A percentile compares a stretch with the other conserved stretches of the same genome.
Evolutionary conservation across 2,329 filamentous ascomycete species (phyloP).

Genomic region (Paecilomyces niveus): DNA sequence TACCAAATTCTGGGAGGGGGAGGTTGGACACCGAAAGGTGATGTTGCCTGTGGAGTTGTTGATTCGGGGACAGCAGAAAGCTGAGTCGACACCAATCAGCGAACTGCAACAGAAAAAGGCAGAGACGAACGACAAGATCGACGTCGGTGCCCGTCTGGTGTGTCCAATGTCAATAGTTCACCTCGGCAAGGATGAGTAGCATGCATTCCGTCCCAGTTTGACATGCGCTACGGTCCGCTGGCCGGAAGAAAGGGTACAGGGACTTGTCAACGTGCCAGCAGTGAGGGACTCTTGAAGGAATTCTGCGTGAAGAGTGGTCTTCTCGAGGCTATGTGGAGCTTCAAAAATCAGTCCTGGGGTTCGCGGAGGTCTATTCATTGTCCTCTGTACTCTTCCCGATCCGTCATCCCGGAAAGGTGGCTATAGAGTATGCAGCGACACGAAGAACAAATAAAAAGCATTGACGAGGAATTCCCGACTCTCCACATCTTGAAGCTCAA

Average conservation of each 20-base stretch:
- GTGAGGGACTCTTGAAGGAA: neutral
- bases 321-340: neutral
- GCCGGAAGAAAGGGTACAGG: constrained; percentile 2
- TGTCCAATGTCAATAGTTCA: constrained; percentile 30
- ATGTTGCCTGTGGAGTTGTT: constrained; percentile 5
- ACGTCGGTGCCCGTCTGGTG: constrained; percentile 21
- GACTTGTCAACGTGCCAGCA: neutral
- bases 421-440: neutral
- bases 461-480: neutral
- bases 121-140: constrained; percentile 25
- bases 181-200: constrained; percentile 20
- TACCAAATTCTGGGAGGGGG: constrained; percentile 9
- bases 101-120: constrained; percentile 21
- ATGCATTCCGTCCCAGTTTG: constrained; percentile 20
- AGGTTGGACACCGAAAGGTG: constrained; percentile 1
- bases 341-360: neutral
- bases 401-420: neutral
- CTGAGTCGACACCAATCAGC: constrained; percentile 20
- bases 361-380: neutral
- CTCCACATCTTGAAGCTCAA: neutral
- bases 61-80: constrained; percentile 3
- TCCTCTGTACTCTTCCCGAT: neutral
- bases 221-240: constrained; percentile 11
- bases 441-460: neutral
- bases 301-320: neutral